Evolutionary conservation across 2,329 filamentous ascomycete species (phyloP).

Genomic region (Fusarium irregulare): DNA sequence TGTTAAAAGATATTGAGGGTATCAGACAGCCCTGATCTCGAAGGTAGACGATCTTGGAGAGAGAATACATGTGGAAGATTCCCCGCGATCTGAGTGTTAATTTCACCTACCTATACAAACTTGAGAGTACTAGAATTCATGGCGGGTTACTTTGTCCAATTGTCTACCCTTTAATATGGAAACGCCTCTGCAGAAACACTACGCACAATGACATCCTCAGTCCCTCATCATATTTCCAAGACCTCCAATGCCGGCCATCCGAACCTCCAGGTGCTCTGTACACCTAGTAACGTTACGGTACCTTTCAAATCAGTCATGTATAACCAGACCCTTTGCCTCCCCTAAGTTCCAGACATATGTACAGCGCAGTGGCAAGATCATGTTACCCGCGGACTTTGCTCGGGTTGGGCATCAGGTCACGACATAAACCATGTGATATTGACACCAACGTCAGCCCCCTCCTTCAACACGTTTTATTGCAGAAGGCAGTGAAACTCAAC

Average conservation of each 20-base stretch:
- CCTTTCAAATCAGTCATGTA: neutral
- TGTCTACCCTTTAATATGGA: neutral
- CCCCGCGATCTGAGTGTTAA: neutral
- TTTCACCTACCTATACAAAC: neutral
- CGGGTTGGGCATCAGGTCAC: constrained; percentile 4
- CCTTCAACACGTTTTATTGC: neutral
- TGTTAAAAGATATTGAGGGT: no score
- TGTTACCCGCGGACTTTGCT: constrained; percentile 4
- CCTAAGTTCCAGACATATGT: neutral
- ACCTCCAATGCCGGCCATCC: neutral
- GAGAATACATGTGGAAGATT: neutral
- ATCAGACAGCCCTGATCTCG: neutral
- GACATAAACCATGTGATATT: constrained; percentile 23
- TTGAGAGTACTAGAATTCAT: accelerated
- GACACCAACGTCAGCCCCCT: constrained; percentile 3
- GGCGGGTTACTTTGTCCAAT: accelerated
- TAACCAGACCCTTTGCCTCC: neutral
- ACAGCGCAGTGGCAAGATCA: constrained; percentile 9
- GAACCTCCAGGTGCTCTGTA: neutral
- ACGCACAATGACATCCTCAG: neutral
- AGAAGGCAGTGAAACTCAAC: constrained; percentile 37
- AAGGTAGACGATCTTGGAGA: neutral
- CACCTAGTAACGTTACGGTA: neutral
- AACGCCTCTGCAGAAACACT: no score
- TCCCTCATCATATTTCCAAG: neutral